A percentile compares a stretch with the other conserved stretches of the same genome.
Conservation (phyloP, 2,329 filamentous ascomycete genomes). For the Epichloe amarillans region DNA sequence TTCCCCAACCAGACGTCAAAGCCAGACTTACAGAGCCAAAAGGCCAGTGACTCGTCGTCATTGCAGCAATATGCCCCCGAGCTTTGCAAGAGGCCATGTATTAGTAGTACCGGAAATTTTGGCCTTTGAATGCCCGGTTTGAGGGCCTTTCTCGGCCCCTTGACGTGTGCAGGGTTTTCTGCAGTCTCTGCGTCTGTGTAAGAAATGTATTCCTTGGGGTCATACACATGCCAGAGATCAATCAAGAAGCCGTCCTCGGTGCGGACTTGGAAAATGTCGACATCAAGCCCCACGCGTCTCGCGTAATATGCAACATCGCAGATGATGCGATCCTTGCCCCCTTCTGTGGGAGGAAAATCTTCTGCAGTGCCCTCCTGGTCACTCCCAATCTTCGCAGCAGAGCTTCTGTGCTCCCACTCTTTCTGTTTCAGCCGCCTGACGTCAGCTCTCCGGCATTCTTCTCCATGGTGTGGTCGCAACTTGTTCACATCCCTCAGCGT, state of each 20-base stretch:
- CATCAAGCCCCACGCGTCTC: constrained; percentile 70
- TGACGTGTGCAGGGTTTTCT: constrained; percentile 4
- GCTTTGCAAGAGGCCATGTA: constrained; percentile 81
- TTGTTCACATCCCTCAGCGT: constrained; percentile 46
- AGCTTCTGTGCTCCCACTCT: constrained; percentile 44
- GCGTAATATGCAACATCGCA: constrained; percentile 82
- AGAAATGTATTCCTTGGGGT: constrained; percentile 57
- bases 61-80: constrained; percentile 87
- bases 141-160: constrained; percentile 24
- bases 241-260: constrained; percentile 92
- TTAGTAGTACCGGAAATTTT: constrained; percentile 72
- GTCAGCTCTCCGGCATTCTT: constrained; percentile 50
- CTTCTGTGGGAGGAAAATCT: constrained; percentile 63
- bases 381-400: constrained; percentile 22
- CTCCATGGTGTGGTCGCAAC: constrained; percentile 54
- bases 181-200: neutral
- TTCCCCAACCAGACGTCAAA: constrained; percentile 96
- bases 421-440: constrained; percentile 43
- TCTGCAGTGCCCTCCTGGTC: constrained; percentile 32
- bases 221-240: constrained; percentile 77
- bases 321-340: constrained; percentile 63
- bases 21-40: constrained; percentile 81
- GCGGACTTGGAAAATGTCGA: constrained; percentile 71
- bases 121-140: constrained; percentile 28
- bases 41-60: constrained; percentile 79